Conservation (phyloP, 176 grass and related monocot genomes). For the Dactylis glomerata region DNA sequence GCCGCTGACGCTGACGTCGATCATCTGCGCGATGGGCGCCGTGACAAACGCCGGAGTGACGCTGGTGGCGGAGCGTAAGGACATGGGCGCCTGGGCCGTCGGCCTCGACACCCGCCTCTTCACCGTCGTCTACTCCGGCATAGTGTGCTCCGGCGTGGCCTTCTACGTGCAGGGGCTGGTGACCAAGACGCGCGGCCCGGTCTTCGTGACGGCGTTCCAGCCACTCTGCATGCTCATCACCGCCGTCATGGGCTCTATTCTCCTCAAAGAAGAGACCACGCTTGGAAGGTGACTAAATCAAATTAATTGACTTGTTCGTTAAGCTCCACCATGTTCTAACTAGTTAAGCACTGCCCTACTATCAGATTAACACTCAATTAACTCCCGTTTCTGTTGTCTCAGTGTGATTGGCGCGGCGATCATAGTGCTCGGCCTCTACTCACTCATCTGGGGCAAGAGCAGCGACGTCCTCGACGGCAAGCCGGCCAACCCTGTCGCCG, state of each 20-base stretch:
- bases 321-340: not conserved
- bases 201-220: slow-evolving; percentile 95
- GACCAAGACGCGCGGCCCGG: slow-evolving; percentile 76
- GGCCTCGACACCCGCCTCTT: slow-evolving; percentile 86
- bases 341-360: not conserved
- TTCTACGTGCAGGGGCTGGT: slow-evolving; percentile 86
- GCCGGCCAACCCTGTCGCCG: slow-evolving; percentile 1
- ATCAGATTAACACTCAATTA: not conserved
- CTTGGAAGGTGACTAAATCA: slow-evolving; percentile 56
- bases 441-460: slow-evolving; percentile 94
- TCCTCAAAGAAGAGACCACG: slow-evolving; percentile 83
- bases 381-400: not conserved
- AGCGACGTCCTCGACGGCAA: slow-evolving; percentile 52
- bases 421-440: slow-evolving; percentile 90
- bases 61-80: slow-evolving; percentile 59
- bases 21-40: slow-evolving; percentile 65
- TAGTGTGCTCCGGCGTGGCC: slow-evolving; percentile 87
- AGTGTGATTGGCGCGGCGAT: slow-evolving; percentile 84
- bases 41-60: slow-evolving; percentile 46
- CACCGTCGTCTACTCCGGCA: slow-evolving; percentile 79
- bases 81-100: slow-evolving; percentile 57
- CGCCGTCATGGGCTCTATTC: slow-evolving; percentile 57
- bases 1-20: slow-evolving; percentile 60
- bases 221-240: slow-evolving; percentile 96
- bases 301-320: not conserved